Percentiles rank a stretch among this genome's conserved stretches.
These are phyloP conservation scores for Blastocrithidia nonstop DNA, from an alignment of 208 protist species.

Conservation along the genomic window DNA sequence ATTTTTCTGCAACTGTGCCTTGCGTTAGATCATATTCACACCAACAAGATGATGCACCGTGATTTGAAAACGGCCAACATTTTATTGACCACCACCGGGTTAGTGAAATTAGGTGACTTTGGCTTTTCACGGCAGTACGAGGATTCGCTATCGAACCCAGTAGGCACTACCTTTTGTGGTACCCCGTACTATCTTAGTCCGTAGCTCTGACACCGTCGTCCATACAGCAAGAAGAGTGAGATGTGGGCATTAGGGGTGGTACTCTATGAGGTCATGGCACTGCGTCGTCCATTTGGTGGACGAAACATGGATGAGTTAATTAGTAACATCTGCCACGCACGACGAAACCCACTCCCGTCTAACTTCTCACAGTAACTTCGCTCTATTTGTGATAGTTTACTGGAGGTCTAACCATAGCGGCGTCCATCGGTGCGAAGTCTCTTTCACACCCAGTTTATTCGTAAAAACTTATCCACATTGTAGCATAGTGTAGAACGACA, in stretches of 20 bases:
- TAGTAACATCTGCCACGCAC: slow-evolving; percentile 62
- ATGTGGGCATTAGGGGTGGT: slow-evolving; percentile 85
- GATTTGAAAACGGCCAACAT: slow-evolving; percentile 84
- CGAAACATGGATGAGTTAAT: slow-evolving; percentile 79
- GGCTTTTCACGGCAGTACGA: slow-evolving; percentile 77
- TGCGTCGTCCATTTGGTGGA: slow-evolving; percentile 67
- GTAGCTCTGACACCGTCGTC: slow-evolving; percentile 81
- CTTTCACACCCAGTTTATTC: slow-evolving; percentile 57
- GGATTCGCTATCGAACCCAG: slow-evolving; percentile 69
- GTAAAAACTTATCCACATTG: slow-evolving; percentile 40
- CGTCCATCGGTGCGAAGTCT: slow-evolving; percentile 44
- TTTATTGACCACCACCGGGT: slow-evolving; percentile 59
- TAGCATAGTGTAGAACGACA: slow-evolving; percentile 61
- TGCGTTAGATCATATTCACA: slow-evolving; percentile 77
- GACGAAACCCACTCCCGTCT: slow-evolving; percentile 22
- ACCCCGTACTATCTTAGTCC: slow-evolving; percentile 88
- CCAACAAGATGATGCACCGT: slow-evolving; percentile 81
- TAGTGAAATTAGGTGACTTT: slow-evolving; percentile 82
- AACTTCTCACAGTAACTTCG: slow-evolving; percentile 29
- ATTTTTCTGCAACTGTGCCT: slow-evolving; percentile 75
- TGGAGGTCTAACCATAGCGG: slow-evolving; percentile 36
- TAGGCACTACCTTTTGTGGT: slow-evolving; percentile 74
- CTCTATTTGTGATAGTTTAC: slow-evolving; percentile 33
- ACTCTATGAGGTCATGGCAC: slow-evolving; percentile 74
- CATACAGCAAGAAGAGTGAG: slow-evolving; percentile 89